Evolutionary conservation across 208 protist species (phyloP).

Genomic region (Angomonas desouzai): DNA sequence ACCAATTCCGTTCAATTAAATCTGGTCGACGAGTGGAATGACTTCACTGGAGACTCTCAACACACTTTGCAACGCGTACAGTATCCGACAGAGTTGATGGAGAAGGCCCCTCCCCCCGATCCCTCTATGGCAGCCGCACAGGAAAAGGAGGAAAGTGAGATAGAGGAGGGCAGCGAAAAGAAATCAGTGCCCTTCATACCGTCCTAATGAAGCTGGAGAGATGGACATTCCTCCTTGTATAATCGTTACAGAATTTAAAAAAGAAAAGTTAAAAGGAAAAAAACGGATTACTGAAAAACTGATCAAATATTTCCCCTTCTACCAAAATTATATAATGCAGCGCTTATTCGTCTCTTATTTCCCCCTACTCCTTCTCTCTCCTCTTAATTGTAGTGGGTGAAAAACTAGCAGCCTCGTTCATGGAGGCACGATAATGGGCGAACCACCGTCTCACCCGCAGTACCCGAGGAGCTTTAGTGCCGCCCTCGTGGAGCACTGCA

Average conservation of each 20-base stretch:
- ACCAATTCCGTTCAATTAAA: constrained; percentile 45
- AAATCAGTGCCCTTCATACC: neutral
- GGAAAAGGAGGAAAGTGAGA: neutral
- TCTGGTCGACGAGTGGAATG: constrained; percentile 60
- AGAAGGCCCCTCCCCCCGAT: constrained; percentile 49
- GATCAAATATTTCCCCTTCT: too few species aligned
- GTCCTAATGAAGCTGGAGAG: too few species aligned
- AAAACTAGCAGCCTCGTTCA: too few species aligned
- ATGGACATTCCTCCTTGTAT: too few species aligned
- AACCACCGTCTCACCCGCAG: neutral
- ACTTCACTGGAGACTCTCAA: neutral
- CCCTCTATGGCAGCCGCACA: neutral
- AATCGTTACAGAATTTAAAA: too few species aligned
- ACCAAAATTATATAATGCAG: too few species aligned
- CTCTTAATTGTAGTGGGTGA: too few species aligned
- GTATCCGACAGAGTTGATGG: constrained; percentile 68
- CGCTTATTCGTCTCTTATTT: too few species aligned
- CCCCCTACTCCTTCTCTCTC: too few species aligned
- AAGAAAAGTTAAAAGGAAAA: too few species aligned
- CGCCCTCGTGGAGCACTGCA: constrained; percentile 11
- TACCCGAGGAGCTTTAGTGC: constrained; percentile 8
- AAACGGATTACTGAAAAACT: neutral
- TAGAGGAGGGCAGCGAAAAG: neutral
- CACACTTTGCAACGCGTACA: constrained; percentile 32
- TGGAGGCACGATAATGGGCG: neutral